These are phyloP conservation scores for Dendrobium huoshanense DNA, from an alignment of 106 monocot genomes.

Conservation along the genomic window DNA sequence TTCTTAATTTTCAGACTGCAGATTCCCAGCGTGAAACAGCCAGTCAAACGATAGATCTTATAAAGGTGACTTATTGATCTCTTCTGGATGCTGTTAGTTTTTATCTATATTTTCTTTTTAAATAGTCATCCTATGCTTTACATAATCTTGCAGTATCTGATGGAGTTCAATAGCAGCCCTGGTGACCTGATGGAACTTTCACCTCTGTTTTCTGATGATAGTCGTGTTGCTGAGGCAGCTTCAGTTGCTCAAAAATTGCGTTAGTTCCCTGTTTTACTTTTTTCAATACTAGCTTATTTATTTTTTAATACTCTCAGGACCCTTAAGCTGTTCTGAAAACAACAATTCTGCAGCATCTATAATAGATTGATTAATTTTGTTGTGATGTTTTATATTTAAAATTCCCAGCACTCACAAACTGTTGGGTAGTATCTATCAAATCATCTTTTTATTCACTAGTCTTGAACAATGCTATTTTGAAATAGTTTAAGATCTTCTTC, in stretches of 20 bases:
- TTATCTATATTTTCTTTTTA: neutral
- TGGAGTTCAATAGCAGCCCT: slow-evolving; percentile 99
- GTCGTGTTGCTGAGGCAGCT: slow-evolving; percentile 99
- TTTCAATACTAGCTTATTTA: neutral
- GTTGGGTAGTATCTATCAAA: neutral
- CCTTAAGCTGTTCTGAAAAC: neutral
- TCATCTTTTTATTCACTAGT: too few relatives aligned
- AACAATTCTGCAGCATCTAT: neutral
- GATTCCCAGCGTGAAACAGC: slow-evolving; percentile 99
- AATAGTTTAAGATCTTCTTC: too few relatives aligned
- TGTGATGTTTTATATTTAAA: neutral
- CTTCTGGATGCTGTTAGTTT: neutral
- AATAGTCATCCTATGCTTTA: slow-evolving; percentile 4
- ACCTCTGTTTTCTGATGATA: slow-evolving; percentile 96
- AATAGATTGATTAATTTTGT: neutral
- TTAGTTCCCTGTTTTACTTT: slow-evolving; percentile 22
- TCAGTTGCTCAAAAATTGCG: slow-evolving; percentile 97
- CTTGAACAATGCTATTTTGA: too few relatives aligned
- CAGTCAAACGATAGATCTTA: slow-evolving; percentile 95
- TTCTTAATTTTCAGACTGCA: slow-evolving; percentile 68
- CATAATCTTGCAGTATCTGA: slow-evolving; percentile 67
- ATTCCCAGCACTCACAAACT: neutral
- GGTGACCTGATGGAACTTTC: slow-evolving; percentile 99
- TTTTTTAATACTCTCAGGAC: neutral
- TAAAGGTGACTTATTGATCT: slow-evolving; percentile 48